A percentile compares a stretch with the other conserved stretches of the same genome.
phyloP scores from a whole-genome alignment of 2,329 filamentous ascomycete genomes.

The Colletotrichum tropicicola region DNA sequence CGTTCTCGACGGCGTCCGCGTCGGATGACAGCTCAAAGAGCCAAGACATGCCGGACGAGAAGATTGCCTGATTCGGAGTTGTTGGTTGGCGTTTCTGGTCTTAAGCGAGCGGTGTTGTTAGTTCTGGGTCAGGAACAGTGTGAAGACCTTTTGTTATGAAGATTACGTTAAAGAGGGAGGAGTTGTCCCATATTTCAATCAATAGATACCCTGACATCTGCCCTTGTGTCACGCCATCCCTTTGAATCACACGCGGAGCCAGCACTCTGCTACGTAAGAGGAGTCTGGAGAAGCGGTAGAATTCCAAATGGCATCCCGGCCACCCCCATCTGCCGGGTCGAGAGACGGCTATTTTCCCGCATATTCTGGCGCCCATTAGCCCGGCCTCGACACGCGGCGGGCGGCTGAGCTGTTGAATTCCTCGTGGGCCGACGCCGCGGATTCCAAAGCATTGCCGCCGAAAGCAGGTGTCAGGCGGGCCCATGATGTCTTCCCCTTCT shows the following conservation, averaged over 20 bases:
- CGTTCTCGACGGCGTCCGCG: background rate
- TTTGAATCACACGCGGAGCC: background rate
- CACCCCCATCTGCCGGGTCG: background rate
- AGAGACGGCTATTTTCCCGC: background rate
- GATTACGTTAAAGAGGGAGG: background rate
- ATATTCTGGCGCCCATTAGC: background rate
- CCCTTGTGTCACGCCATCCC: background rate
- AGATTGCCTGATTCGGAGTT: background rate
- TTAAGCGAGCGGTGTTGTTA: background rate
- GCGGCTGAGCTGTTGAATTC: conserved; percentile 24
- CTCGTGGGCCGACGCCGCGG: background rate
- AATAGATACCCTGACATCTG: background rate
- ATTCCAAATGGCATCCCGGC: background rate
- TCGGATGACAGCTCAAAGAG: background rate
- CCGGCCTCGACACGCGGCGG: background rate
- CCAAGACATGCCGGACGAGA: background rate
- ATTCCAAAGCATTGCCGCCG: background rate
- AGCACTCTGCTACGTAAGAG: background rate
- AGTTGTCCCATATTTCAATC: background rate
- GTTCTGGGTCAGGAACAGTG: background rate
- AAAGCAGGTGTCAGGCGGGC: too few relatives aligned
- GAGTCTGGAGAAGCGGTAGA: background rate
- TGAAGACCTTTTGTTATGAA: too few relatives aligned
- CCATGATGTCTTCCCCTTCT: too few relatives aligned
- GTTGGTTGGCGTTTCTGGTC: background rate